Evolutionary conservation across 1,284 basidiomycete genomes (phyloP).

Genomic region (Thecaphora thlaspeos): DNA sequence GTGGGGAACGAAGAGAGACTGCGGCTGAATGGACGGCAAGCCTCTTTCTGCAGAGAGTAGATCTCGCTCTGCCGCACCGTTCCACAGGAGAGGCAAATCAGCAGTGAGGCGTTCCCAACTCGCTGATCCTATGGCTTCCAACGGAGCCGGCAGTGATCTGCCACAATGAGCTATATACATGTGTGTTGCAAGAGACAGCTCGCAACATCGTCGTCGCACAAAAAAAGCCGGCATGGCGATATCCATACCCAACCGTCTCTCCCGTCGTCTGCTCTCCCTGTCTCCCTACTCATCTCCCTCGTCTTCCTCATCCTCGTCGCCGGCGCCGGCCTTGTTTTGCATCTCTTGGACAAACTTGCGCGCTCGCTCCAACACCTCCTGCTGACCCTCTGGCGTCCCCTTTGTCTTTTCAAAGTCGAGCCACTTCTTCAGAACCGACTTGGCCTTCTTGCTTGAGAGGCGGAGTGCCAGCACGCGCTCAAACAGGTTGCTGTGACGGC

Average conservation of each 20-base stretch:
- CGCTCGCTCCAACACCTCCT: conserved; percentile 80
- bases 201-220: background rate
- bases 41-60: no score
- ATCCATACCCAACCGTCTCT: no score
- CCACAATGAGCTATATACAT: no score
- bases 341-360: conserved; percentile 65
- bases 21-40: no score
- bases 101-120: no score
- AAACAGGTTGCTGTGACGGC: conserved; percentile 69
- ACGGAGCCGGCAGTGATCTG: no score
- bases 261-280: background rate
- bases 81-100: no score
- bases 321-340: conserved; percentile 11
- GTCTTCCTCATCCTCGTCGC: conserved; percentile 15
- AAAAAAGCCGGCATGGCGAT: background rate
- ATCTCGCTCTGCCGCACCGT: no score
- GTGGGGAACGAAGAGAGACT: no score
- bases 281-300: conserved; percentile 2
- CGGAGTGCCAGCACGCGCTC: conserved; percentile 77
- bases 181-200: no score
- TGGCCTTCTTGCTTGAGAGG: conserved; percentile 90
- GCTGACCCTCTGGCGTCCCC: conserved; percentile 81
- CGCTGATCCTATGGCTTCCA: no score
- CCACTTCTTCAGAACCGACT: conserved; percentile 87
- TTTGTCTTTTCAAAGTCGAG: conserved; percentile 80